phyloP scores from a whole-genome alignment of 2,329 filamentous ascomycete genomes.

The Drechslerella stenobrocha region DNA sequence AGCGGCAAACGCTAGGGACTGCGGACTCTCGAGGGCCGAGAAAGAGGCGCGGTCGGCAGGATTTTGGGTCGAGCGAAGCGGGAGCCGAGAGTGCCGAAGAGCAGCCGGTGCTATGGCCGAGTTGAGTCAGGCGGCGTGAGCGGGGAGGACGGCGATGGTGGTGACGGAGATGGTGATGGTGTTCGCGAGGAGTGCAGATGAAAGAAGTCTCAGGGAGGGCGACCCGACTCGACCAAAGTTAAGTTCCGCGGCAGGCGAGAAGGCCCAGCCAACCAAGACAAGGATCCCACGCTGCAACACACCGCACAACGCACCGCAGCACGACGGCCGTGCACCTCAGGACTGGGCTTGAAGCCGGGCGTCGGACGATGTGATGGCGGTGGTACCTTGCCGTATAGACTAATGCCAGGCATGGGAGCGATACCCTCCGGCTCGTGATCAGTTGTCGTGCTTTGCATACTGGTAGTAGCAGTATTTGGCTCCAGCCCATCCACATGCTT shows the following conservation, averaged over 20 bases:
- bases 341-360: no score
- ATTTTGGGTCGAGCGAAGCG: not conserved
- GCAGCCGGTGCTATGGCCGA: not conserved
- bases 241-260: slow-evolving; percentile 23
- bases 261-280: not conserved
- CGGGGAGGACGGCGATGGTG: slow-evolving; percentile 28
- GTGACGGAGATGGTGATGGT: slow-evolving; percentile 12
- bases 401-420: no score
- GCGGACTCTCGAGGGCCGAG: not conserved
- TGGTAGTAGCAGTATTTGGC: no score
- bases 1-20: slow-evolving; percentile 7
- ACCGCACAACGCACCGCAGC: no score
- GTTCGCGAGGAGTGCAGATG: slow-evolving; percentile 24
- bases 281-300: not conserved
- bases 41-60: not conserved
- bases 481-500: no score
- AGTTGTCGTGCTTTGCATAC: no score
- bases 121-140: not conserved
- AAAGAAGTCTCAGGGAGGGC: slow-evolving; percentile 39
- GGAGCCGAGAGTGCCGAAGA: not conserved
- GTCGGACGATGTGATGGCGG: no score
- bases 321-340: no score
- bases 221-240: slow-evolving; percentile 9
- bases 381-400: no score
- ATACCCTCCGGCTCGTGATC: no score